Evolutionary conservation across 768 basidiomycete species (phyloP).

Genomic region (Rhodocollybia butyracea): DNA sequence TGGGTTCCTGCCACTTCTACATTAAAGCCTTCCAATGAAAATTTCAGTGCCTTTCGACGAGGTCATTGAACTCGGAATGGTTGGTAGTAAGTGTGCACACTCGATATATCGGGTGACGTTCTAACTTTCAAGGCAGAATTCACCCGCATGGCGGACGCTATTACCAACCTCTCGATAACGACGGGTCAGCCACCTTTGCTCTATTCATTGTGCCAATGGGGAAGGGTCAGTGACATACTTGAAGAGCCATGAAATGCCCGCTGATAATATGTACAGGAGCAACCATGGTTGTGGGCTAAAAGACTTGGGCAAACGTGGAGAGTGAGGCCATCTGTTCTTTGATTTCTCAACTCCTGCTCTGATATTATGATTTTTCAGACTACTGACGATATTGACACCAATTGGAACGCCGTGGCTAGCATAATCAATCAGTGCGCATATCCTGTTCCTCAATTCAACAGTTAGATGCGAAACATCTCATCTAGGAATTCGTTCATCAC

Average conservation of each 20-base stretch:
- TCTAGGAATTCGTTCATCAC: slow-evolving; percentile 62
- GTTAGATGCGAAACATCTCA: background rate
- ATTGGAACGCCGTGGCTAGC: slow-evolving; percentile 47
- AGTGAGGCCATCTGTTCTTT: slow-evolving; percentile 28
- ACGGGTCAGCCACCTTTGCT: slow-evolving; percentile 54
- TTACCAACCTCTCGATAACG: slow-evolving; percentile 41
- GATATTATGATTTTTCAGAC: slow-evolving; percentile 30
- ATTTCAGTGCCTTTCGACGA: slow-evolving; percentile 51
- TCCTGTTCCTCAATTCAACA: background rate
- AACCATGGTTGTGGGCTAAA: slow-evolving; percentile 64
- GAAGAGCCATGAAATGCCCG: background rate
- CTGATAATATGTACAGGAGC: slow-evolving; percentile 34
- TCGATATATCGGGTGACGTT: slow-evolving; percentile 1
- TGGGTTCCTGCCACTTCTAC: slow-evolving; percentile 19
- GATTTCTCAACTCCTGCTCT: background rate
- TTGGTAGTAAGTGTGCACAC: slow-evolving; percentile 41
- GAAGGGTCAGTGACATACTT: slow-evolving; percentile 39
- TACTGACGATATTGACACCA: slow-evolving; percentile 43
- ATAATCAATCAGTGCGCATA: slow-evolving; percentile 52
- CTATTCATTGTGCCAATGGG: slow-evolving; percentile 68
- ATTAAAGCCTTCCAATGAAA: too few species aligned
- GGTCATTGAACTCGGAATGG: slow-evolving; percentile 50
- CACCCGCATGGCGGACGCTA: slow-evolving; percentile 58
- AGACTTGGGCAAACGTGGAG: slow-evolving; percentile 64
- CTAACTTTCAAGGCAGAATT: slow-evolving; percentile 38